Evolutionary conservation across 1,284 basidiomycete species (phyloP), one percentile per base, ranked within the genome.

Genomic region (Naganishia sp.): DNA sequence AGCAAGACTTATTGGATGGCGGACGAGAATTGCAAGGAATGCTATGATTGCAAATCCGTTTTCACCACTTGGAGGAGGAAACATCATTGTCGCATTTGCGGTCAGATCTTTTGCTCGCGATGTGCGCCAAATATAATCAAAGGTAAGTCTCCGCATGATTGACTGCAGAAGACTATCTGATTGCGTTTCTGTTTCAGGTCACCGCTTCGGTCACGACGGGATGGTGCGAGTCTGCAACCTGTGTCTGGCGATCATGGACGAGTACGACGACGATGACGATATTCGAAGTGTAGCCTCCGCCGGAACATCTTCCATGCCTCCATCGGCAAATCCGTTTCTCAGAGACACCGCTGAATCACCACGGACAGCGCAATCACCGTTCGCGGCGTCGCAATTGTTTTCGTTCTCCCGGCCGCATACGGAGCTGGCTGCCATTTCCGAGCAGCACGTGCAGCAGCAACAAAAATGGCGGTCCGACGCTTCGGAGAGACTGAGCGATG

Each of bases 111-210:
- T 75, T 97, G 94, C 78, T 92, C 90, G 25, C 86, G 92, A 6
- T 92, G 95, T 77, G 94, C 95, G 2, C 94, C 93, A n/a, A 95
- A 97, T 74, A 90, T 98, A 73, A 93, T 99, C 78, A 92, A 94
- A 69, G 94, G 66, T 68, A 25, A 11, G 60, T 64, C 25, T n/a
- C n/a, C 7, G 18, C 33, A 9, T 9, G 7, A n/a, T 11, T 1
- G 9, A 39, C 31, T 15, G 3, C 18, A 7, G 21, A 33, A n/a
- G 5, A 15, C 10, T 11, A 15, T 6, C 13, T 43, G 13, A 11
- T 6, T 9, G 18, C 7, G 16, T 16, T 25, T 25, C 5, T 13
- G 15, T 23, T 13, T 16, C 42, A 65, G 68, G 92, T 7, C 85
- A 87, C n/a, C 87, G 93, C 1, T 98, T 96, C 75, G 93, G 93